Conservation (phyloP, 371 early-diverging fungal species). For the Syncephalastrum monosporum region DNA sequence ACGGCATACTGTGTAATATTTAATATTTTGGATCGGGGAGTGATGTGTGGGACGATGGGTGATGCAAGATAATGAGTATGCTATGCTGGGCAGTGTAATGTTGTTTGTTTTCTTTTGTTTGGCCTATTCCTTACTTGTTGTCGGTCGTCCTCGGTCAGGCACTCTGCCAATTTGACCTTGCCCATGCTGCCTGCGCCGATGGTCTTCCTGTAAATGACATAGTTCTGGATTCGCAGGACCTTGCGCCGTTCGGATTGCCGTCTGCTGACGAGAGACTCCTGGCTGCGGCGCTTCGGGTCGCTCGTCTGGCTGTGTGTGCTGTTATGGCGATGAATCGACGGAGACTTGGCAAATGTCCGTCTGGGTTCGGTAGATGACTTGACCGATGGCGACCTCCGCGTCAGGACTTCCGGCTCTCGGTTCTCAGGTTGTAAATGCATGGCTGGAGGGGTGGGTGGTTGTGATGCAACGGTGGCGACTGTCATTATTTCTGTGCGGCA, state of each 20-base stretch:
- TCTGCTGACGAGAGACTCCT: conserved; percentile 19
- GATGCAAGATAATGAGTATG: conserved; percentile 1
- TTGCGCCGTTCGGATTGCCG: conserved; percentile 37
- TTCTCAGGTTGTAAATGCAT: conserved; percentile 1
- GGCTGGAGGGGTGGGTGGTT: conserved; percentile 2
- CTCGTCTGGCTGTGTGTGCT: conserved; percentile 14
- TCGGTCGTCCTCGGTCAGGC: conserved; percentile 35
- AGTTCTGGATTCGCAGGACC: conserved; percentile 39
- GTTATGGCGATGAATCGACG: conserved; percentile 13
- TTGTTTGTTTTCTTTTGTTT: not conserved
- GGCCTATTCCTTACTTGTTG: conserved; percentile 27
- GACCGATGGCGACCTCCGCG: conserved; percentile 11
- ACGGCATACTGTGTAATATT: conserved; percentile 38
- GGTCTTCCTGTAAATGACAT: conserved; percentile 67
- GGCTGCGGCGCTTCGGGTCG: conserved; percentile 15
- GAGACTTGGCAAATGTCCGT: conserved; percentile 9
- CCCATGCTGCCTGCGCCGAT: conserved; percentile 98
- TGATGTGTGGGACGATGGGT: not conserved
- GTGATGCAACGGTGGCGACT: conserved; percentile 24
- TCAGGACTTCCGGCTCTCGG: conserved; percentile 13
- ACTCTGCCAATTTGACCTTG: conserved; percentile 92
- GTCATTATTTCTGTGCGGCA: conserved; percentile 7
- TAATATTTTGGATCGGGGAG: not conserved
- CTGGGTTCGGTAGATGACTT: conserved; percentile 9
- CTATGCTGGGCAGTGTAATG: not conserved